phyloP scores from a whole-genome alignment of 208 protist genomes.

The Kentomonas sorsogonicus region DNA sequence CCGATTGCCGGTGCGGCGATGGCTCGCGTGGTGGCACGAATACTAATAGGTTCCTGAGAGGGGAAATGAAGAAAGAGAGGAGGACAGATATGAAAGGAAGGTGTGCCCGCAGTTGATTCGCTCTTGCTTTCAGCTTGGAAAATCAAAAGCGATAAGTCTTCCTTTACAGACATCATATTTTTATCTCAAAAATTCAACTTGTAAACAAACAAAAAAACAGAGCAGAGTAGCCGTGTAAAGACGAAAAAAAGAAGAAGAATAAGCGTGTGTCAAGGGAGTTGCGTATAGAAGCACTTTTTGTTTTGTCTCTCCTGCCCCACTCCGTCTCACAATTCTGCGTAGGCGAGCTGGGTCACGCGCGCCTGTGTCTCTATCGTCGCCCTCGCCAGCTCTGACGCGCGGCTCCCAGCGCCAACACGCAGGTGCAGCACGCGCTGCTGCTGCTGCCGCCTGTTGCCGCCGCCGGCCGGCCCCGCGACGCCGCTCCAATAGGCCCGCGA shows the following conservation, averaged over 20 bases:
- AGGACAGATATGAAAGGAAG: not conserved
- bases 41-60: not conserved
- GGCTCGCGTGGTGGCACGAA: not conserved
- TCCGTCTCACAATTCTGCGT: too few species aligned
- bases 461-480: too few species aligned
- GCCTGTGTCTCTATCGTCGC: too few species aligned
- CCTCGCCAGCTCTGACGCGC: too few species aligned
- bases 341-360: too few species aligned
- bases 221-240: not conserved
- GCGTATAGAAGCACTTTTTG: too few species aligned
- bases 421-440: too few species aligned
- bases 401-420: too few species aligned
- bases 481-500: too few species aligned
- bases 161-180: not conserved
- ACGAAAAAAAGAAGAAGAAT: not conserved
- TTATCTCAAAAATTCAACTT: too few species aligned
- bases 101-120: not conserved
- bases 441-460: too few species aligned
- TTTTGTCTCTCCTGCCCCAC: too few species aligned
- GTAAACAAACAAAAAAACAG: not conserved
- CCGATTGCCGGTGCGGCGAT: not conserved
- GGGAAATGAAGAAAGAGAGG: slow-evolving; percentile 7
- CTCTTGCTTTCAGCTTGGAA: not conserved
- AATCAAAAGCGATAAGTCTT: not conserved
- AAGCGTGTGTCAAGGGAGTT: slow-evolving; percentile 3